Evolutionary conservation across 1,284 basidiomycete species (phyloP).

Genomic region (Papiliotrema flavescens): DNA sequence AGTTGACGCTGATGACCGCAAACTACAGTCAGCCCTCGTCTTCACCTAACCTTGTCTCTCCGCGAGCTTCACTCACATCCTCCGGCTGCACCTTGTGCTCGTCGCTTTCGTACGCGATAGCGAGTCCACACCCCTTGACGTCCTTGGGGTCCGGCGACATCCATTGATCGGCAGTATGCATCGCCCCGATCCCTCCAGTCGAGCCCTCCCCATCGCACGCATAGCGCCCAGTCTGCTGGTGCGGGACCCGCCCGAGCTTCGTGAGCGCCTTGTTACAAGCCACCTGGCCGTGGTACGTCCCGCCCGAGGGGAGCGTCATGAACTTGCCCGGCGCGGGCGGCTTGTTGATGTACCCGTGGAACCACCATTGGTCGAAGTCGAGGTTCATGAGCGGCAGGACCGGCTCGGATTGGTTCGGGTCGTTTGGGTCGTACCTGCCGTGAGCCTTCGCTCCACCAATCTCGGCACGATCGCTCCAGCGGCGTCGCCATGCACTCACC

Average conservation of each 20-base stretch:
- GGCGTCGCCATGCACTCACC: slow-evolving; percentile 21
- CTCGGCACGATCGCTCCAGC: not conserved
- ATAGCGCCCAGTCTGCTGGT: slow-evolving; percentile 24
- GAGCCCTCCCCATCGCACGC: slow-evolving; percentile 26
- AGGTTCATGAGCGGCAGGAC: slow-evolving; percentile 58
- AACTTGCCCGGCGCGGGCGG: slow-evolving; percentile 34
- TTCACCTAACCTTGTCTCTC: too few species aligned
- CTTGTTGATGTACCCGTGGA: slow-evolving; percentile 48
- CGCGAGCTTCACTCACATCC: slow-evolving; percentile 2
- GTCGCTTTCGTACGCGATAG: slow-evolving; percentile 36
- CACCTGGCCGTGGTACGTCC: slow-evolving; percentile 33
- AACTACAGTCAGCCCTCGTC: slow-evolving; percentile 14
- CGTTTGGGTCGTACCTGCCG: slow-evolving; percentile 29
- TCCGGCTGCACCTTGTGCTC: slow-evolving; percentile 30
- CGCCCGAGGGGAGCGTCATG: slow-evolving; percentile 41
- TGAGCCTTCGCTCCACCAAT: not conserved
- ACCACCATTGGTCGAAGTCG: slow-evolving; percentile 66
- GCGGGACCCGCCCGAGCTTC: slow-evolving; percentile 17
- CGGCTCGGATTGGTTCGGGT: slow-evolving; percentile 43
- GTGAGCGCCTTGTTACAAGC: slow-evolving; percentile 37
- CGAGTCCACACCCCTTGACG: slow-evolving; percentile 37
- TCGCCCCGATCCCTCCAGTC: slow-evolving; percentile 33
- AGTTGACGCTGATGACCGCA: slow-evolving; percentile 34
- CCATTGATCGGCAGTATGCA: slow-evolving; percentile 39
- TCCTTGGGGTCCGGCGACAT: slow-evolving; percentile 27